Evolutionary conservation across 2,329 filamentous ascomycete genomes (phyloP).

Genomic region (Uncinocarpus reesii): DNA sequence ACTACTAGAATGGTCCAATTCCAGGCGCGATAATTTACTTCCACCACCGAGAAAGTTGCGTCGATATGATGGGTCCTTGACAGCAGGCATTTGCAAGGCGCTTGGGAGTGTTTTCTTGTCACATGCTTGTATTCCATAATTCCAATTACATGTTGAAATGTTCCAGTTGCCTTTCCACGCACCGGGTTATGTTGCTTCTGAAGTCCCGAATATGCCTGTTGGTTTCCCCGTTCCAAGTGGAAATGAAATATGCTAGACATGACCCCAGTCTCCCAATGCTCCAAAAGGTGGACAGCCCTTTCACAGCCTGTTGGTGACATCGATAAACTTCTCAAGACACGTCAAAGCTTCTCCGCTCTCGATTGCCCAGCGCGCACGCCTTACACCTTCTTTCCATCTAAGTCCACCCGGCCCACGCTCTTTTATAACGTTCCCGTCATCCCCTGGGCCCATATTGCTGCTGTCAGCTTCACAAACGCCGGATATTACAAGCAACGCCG

Average conservation of each 20-base stretch:
- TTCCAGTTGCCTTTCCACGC: not conserved
- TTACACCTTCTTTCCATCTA: slow-evolving; percentile 89
- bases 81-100: slow-evolving; percentile 16
- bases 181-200: not conserved
- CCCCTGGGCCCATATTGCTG: slow-evolving; percentile 67
- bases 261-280: not conserved
- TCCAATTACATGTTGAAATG: slow-evolving; percentile 6
- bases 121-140: slow-evolving; percentile 3
- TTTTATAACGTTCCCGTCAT: slow-evolving; percentile 67
- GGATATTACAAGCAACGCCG: slow-evolving; percentile 72
- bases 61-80: not conserved
- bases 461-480: slow-evolving; percentile 77
- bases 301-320: slow-evolving; percentile 56
- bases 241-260: not conserved
- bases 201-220: not conserved
- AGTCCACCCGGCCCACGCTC: slow-evolving; percentile 77
- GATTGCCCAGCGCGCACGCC: slow-evolving; percentile 78
- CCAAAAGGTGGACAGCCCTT: not conserved
- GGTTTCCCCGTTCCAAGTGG: not conserved
- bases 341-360: slow-evolving; percentile 75
- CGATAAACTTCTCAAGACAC: slow-evolving; percentile 73
- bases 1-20: slow-evolving; percentile 86
- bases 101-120: slow-evolving; percentile 14
- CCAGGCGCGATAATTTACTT: slow-evolving; percentile 62
- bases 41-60: not conserved